These are phyloP conservation scores for Eucalyptus marginata DNA, from an alignment of 345 rosid genomes.

Conservation along the genomic window DNA sequence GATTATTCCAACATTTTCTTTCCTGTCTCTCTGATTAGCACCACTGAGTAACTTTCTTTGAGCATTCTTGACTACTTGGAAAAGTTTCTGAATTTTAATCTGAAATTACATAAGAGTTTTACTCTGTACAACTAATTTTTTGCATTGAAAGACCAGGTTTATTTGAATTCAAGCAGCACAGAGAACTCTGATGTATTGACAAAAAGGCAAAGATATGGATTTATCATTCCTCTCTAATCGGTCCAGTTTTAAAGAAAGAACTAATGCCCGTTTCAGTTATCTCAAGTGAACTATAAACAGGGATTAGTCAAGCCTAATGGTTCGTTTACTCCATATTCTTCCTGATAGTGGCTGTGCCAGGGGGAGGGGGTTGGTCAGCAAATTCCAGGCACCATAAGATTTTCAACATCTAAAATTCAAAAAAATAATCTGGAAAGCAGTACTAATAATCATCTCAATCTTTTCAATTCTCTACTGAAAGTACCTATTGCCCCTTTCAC, in stretches of 20 bases:
- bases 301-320: background rate
- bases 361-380: constrained; percentile 6
- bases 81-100: background rate
- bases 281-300: background rate
- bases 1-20: background rate
- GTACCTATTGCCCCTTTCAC: background rate
- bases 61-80: background rate
- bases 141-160: background rate
- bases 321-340: background rate
- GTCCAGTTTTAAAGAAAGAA: background rate
- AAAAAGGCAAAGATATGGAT: background rate
- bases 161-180: background rate
- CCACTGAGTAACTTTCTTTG: background rate
- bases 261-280: background rate
- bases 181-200: background rate
- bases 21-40: background rate
- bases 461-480: background rate
- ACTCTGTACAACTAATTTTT: background rate
- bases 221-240: background rate
- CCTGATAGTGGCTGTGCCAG: background rate
- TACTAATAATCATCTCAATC: background rate
- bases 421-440: background rate
- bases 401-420: background rate
- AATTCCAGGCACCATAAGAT: constrained; percentile 27
- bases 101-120: background rate